Conservation (phyloP, 352 stramenopile species). For the Phytophthora capsici region DNA sequence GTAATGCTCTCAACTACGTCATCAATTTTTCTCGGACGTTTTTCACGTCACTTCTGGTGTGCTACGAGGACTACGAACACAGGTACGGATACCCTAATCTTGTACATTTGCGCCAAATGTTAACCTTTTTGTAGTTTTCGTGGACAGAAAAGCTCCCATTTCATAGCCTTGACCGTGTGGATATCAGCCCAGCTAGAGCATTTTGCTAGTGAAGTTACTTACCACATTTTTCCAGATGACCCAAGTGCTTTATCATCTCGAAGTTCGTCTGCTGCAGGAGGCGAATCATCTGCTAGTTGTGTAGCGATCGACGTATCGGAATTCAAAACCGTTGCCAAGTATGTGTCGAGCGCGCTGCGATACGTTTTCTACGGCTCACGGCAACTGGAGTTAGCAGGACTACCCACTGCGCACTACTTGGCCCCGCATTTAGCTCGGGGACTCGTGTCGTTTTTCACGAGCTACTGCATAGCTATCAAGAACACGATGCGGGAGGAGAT, state of each 20-base stretch:
- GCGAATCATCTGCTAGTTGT: constrained; percentile 22
- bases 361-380: constrained; percentile 86
- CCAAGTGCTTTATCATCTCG: constrained; percentile 34
- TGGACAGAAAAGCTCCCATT: constrained; percentile 75
- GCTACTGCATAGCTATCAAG: constrained; percentile 75
- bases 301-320: constrained; percentile 73
- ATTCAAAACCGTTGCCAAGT: constrained; percentile 81
- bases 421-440: constrained; percentile 68
- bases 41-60: constrained; percentile 86
- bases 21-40: constrained; percentile 85
- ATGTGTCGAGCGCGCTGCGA: constrained; percentile 72
- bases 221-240: constrained; percentile 77
- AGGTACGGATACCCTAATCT: constrained; percentile 38
- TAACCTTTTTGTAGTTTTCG: constrained; percentile 55
- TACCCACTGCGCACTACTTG: constrained; percentile 79
- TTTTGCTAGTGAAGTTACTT: constrained; percentile 76
- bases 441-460: constrained; percentile 63
- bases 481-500: constrained; percentile 76
- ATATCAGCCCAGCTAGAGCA: constrained; percentile 81
- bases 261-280: constrained; percentile 16
- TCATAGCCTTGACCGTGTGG: constrained; percentile 82
- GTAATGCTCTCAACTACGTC: constrained; percentile 81
- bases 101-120: neutral
- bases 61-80: constrained; percentile 82
- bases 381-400: constrained; percentile 77